These are phyloP conservation scores for Spathaspora gorwiae DNA, from an alignment of 805 yeast genomes.

Conservation along the genomic window DNA sequence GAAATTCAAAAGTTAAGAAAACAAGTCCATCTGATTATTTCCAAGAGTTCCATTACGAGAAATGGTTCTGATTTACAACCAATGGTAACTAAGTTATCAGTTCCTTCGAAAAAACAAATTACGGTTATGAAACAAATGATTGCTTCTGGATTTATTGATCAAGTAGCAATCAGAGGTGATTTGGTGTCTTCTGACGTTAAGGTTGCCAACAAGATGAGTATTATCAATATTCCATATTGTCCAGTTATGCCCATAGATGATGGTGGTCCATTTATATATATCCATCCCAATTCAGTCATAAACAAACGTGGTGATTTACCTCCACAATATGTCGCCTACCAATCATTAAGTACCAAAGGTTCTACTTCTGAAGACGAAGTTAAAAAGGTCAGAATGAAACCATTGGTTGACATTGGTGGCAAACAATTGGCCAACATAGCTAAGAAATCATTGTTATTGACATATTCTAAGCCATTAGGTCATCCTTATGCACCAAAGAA, in stretches of 20 bases:
- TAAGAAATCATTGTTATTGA: constrained; percentile 62
- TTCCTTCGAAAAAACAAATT: constrained; percentile 68
- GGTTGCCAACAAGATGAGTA: constrained; percentile 52
- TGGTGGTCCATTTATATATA: constrained; percentile 57
- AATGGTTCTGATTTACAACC: constrained; percentile 50
- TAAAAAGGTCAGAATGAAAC: constrained; percentile 58
- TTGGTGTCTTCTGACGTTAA: constrained; percentile 57
- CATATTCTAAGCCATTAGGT: constrained; percentile 89
- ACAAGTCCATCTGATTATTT: constrained; percentile 75
- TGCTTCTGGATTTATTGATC: constrained; percentile 90
- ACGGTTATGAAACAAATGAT: constrained; percentile 85
- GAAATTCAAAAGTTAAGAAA: constrained; percentile 78
- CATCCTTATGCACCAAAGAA: constrained; percentile 82
- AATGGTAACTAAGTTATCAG: constrained; percentile 43
- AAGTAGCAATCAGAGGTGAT: constrained; percentile 82
- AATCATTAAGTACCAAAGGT: constrained; percentile 53
- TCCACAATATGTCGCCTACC: constrained; percentile 74
- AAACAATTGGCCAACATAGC: constrained; percentile 76
- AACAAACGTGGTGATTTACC: constrained; percentile 61
- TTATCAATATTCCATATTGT: constrained; percentile 61
- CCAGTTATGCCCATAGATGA: constrained; percentile 49
- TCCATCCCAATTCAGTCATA: constrained; percentile 76
- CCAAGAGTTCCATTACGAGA: constrained; percentile 45
- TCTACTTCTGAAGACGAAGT: constrained; percentile 42
- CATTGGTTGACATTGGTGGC: constrained; percentile 72